Percentiles rank a stretch among this genome's conserved stretches.
phyloP scores from a whole-genome alignment of 345 rosid genomes.

The Eucalyptus sideroxylon region DNA sequence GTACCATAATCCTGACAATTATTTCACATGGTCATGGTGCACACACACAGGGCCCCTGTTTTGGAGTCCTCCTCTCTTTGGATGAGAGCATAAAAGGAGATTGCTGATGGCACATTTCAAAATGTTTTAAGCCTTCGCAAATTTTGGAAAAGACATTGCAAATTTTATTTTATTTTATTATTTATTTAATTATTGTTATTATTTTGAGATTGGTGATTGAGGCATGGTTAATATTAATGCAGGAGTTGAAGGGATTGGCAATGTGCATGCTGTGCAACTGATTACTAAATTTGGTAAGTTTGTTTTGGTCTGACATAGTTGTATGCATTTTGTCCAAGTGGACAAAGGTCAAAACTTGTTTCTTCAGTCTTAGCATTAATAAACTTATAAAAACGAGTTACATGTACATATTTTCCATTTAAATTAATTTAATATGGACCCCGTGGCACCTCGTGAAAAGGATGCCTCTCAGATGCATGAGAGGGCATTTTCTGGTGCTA shows the following conservation, averaged over 20 bases:
- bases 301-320: neutral
- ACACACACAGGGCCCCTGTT: neutral
- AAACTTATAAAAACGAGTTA: neutral
- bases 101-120: neutral
- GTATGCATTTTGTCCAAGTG: neutral
- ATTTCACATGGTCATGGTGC: neutral
- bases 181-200: too few relatives aligned
- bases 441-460: neutral
- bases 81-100: neutral
- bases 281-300: conserved; percentile 67
- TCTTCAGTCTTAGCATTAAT: neutral
- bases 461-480: neutral
- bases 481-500: neutral
- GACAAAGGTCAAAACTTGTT: neutral
- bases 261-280: conserved; percentile 62
- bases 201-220: neutral
- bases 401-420: neutral
- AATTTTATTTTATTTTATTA: neutral
- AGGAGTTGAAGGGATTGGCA: conserved; percentile 90
- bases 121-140: neutral
- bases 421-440: neutral
- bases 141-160: neutral
- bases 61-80: neutral
- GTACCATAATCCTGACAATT: neutral
- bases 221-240: neutral